A percentile compares a stretch with the other conserved stretches of the same genome.
These are phyloP conservation scores for Micromonas pusilla DNA, from an alignment of 139 green algal species.

Conservation along the genomic window DNA sequence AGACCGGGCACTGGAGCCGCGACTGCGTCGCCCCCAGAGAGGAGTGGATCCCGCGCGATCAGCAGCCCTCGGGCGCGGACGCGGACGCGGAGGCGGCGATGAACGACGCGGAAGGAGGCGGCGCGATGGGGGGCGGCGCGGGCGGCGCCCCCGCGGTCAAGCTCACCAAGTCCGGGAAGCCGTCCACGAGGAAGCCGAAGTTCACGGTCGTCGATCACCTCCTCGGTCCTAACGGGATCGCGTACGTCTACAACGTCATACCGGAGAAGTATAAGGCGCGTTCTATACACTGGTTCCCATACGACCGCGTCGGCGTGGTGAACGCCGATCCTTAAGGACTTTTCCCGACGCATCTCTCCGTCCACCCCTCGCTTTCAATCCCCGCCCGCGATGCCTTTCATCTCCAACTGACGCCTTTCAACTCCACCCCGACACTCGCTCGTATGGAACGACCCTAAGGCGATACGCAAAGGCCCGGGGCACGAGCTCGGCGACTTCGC, in stretches of 20 bases:
- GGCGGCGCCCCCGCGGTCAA: not conserved
- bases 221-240: conserved; percentile 26
- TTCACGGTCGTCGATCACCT: conserved; percentile 41
- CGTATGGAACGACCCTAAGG: no score
- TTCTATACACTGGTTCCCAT: no score
- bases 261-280: conserved; percentile 33
- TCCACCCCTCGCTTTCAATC: no score
- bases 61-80: not conserved
- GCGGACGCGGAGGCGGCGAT: not conserved
- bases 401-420: no score
- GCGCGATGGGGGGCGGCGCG: not conserved
- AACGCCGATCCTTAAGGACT: no score
- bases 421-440: no score
- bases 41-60: conserved; percentile 29
- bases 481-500: conserved; percentile 40
- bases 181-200: conserved; percentile 33
- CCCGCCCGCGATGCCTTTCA: no score
- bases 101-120: not conserved
- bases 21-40: conserved; percentile 40
- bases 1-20: conserved; percentile 44
- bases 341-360: no score
- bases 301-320: no score
- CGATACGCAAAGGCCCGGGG: conserved; percentile 33
- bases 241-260: conserved; percentile 28
- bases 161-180: not conserved